A percentile compares a stretch with the other conserved stretches of the same genome.
These are phyloP conservation scores for Hirsutella thompsonii DNA, from an alignment of 2,329 filamentous ascomycete species.

Conservation along the genomic window DNA sequence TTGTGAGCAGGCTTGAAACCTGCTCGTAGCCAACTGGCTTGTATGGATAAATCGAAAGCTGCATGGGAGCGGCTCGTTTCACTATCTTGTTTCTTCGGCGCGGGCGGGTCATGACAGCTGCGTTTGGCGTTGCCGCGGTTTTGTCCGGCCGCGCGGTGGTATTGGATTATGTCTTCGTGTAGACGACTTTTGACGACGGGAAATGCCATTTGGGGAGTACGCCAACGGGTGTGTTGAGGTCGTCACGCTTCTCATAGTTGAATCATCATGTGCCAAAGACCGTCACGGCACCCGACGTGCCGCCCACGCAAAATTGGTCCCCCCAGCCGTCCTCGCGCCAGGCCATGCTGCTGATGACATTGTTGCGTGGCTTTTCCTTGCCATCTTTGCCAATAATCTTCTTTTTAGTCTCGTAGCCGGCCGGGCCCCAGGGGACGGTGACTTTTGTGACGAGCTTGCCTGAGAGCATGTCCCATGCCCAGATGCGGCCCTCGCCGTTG, in stretches of 20 bases:
- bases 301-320: constrained; percentile 51
- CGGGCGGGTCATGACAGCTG: neutral
- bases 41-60: constrained; percentile 1
- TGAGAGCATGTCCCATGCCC: constrained; percentile 75
- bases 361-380: constrained; percentile 43
- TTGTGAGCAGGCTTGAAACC: too few relatives aligned
- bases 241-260: too few relatives aligned
- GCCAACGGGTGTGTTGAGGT: too few relatives aligned
- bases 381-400: constrained; percentile 45
- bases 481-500: constrained; percentile 45
- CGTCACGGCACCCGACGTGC: constrained; percentile 52
- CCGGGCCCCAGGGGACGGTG: constrained; percentile 41
- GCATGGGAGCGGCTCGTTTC: too few relatives aligned
- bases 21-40: neutral
- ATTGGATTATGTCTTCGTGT: constrained; percentile 4
- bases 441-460: constrained; percentile 56
- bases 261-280: constrained; percentile 36
- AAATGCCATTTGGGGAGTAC: neutral
- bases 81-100: neutral
- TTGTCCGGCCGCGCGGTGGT: too few relatives aligned
- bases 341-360: constrained; percentile 48
- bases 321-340: constrained; percentile 52
- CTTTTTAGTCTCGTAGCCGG: constrained; percentile 33
- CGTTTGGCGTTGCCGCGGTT: neutral
- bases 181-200: neutral